These are phyloP conservation scores for Amaranthus tricolor DNA, from an alignment of 179 eudicot species.

Conservation along the genomic window DNA sequence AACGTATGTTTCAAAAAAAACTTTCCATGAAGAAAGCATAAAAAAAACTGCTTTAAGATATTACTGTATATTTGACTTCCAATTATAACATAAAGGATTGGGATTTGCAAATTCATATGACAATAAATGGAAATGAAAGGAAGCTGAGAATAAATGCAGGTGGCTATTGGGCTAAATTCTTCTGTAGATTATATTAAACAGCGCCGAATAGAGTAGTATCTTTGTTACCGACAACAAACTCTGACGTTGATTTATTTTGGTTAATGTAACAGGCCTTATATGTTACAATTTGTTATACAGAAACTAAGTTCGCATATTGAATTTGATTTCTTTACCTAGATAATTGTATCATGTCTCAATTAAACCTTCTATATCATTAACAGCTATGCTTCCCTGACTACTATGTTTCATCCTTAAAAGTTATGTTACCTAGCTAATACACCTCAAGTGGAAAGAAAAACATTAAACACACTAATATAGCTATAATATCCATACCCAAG, in stretches of 20 bases:
- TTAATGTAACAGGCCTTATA: no score
- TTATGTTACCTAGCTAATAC: background rate
- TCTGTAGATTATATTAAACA: no score
- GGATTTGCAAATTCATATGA: no score
- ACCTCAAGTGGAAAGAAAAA: background rate
- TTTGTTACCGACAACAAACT: no score
- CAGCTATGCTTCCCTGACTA: background rate
- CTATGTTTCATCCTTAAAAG: background rate
- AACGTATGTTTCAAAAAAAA: background rate
- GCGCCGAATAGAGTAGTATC: no score
- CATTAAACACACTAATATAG: background rate
- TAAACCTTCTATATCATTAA: background rate
- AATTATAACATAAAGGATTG: no score
- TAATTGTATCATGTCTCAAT: background rate
- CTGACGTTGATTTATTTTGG: no score
- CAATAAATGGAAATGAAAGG: no score
- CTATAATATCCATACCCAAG: background rate
- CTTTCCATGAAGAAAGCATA: background rate
- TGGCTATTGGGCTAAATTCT: no score
- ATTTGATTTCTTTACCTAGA: background rate
- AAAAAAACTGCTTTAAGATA: background rate
- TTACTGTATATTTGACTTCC: background rate
- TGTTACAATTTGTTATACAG: background rate
- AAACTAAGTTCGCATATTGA: background rate
- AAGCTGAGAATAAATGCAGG: no score